Evolutionary conservation across 1,284 basidiomycete species (phyloP), one percentile per base, ranked within the genome.

Genomic region (Boletus holoroseus): DNA sequence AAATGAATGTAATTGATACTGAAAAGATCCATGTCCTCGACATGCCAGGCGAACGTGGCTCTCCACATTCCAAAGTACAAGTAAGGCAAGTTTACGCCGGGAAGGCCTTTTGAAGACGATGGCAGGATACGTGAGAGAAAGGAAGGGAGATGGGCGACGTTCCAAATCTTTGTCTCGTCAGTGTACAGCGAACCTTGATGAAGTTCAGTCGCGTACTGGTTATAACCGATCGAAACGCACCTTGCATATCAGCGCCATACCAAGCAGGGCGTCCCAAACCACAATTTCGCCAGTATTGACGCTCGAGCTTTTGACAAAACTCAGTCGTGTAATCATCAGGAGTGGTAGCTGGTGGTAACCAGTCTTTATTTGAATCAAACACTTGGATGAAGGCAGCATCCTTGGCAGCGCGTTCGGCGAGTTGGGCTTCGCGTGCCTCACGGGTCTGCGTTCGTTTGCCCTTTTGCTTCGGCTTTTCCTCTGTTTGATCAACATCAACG

Each of bases 1-100:
- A 98, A 99, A 70, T 99, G 95, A 55, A 99, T 94, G 66, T 96
- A 98, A 70, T 98, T 99, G 75, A 99, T 99, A 49, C 92, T 95
- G 72, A 95, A 96, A 3, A 99, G 77, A 66, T 98, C 95, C 91
- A 93, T 93, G 67, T 93, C 85, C 64, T 99, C 95, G 42, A 99
- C 95, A 62, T 99, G 95, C 96, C 96, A 99, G 0, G 95, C 93
- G 69, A 99, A 96, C 0, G 93, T 94, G 13, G 96, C 95, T 47
- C 93, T 79, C 95, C 95, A 99, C 93, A 97, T 97, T 58, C 95
- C 95, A 69, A 96, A 98, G 71, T 99, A 99, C 4, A 99, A 80
- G 68, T 99, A 99, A 0, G 95, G 95, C 1, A 93, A 89, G 64
- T 98, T 99, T 46, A 99, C 95, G 26, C 95, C 95, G 0, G 94